Percentiles rank a stretch among this genome's conserved stretches.
These are phyloP conservation scores for Penicillium arizonense DNA, from an alignment of 495 filamentous ascomycete genomes.

Conservation along the genomic window DNA sequence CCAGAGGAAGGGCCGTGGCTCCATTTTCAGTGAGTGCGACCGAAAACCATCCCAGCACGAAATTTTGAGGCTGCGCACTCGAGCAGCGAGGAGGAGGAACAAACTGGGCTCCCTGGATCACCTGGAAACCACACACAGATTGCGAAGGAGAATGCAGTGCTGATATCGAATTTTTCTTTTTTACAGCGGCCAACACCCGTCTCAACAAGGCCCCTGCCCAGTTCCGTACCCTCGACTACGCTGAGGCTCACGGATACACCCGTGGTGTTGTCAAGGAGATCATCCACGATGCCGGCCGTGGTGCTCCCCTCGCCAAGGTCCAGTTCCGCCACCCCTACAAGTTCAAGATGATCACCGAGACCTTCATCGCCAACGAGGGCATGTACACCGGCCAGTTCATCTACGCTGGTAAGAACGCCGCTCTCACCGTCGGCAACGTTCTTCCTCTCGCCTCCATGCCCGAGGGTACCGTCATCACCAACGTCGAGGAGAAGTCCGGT, in stretches of 20 bases:
- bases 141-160: slow-evolving; percentile 28
- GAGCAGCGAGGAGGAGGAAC: slow-evolving; percentile 15
- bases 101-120: too few species aligned
- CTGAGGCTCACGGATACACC: slow-evolving; percentile 95
- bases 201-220: slow-evolving; percentile 89
- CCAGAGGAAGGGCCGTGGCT: slow-evolving; percentile 97
- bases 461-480: slow-evolving; percentile 97
- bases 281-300: slow-evolving; percentile 97
- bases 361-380: slow-evolving; percentile 99
- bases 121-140: slow-evolving; percentile 13
- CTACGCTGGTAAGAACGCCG: slow-evolving; percentile 98
- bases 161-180: slow-evolving; percentile 39
- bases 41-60: slow-evolving; percentile 20
- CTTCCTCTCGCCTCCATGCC: slow-evolving; percentile 90
- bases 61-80: slow-evolving; percentile 10
- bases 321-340: slow-evolving; percentile 91
- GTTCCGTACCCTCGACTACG: slow-evolving; percentile 92
- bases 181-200: slow-evolving; percentile 75
- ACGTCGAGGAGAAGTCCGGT: slow-evolving; percentile 98
- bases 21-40: slow-evolving; percentile 87
- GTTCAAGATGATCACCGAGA: slow-evolving; percentile 88
- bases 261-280: slow-evolving; percentile 98
- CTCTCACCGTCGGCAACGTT: slow-evolving; percentile 93
- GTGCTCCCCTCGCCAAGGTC: slow-evolving; percentile 95
- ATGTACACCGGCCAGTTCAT: slow-evolving; percentile 99